Conservation (phyloP, 305 asterid genomes). For the Ajuga reptans region DNA sequence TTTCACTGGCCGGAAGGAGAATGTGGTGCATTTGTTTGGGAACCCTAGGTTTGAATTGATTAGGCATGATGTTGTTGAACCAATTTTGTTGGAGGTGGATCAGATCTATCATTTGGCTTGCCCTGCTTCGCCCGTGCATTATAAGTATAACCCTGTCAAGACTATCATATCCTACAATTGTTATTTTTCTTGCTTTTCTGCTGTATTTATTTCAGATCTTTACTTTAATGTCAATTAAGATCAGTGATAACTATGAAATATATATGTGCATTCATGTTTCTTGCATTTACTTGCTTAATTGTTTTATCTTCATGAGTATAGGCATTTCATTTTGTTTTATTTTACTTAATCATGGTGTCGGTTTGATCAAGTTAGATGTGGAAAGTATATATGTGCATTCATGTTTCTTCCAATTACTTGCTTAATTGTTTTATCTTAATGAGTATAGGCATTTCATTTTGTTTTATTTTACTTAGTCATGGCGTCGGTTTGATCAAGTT, state of each 20-base stretch:
- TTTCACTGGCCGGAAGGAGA: constrained; percentile 89
- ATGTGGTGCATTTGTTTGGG: constrained; percentile 76
- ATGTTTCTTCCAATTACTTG: background rate
- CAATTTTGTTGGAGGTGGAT: constrained; percentile 90
- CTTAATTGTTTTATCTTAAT: background rate
- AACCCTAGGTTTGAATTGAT: constrained; percentile 81
- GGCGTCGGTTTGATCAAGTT: background rate
- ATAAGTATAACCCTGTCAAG: constrained; percentile 88
- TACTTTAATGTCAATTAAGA: background rate
- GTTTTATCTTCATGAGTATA: background rate
- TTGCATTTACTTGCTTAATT: background rate
- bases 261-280: background rate
- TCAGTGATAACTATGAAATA: background rate
- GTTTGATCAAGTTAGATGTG: background rate
- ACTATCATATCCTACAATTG: constrained; percentile 69
- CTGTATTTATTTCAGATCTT: background rate
- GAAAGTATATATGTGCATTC: background rate
- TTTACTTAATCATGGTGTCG: background rate
- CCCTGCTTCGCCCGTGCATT: constrained; percentile 93
- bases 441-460: background rate
- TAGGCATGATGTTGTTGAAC: constrained; percentile 92
- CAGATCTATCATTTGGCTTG: constrained; percentile 95
- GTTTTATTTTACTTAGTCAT: background rate
- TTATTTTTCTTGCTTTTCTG: background rate
- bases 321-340: background rate